Conservation (phyloP, 2,329 filamentous ascomycete genomes). For the Pezicula radicicola region DNA sequence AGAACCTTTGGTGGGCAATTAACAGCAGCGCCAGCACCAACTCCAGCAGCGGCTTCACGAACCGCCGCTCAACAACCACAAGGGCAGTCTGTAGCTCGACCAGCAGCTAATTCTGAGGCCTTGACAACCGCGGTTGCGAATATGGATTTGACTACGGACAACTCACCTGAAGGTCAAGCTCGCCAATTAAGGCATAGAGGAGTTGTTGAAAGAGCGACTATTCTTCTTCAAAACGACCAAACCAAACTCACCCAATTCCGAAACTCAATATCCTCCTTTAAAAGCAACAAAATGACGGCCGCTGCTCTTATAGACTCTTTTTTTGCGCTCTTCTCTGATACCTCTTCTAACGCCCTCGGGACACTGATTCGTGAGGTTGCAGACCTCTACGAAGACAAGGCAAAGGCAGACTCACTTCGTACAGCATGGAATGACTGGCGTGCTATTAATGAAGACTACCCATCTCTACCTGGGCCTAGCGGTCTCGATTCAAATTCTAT, state of each 20-base stretch:
- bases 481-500: conserved; percentile 56
- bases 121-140: conserved; percentile 40
- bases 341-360: conserved; percentile 75
- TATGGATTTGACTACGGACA: conserved; percentile 43
- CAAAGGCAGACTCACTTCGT: conserved; percentile 69
- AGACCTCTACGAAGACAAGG: conserved; percentile 83
- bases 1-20: conserved; percentile 85
- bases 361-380: conserved; percentile 89
- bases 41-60: conserved; percentile 32
- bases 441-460: conserved; percentile 94
- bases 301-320: conserved; percentile 81
- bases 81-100: conserved; percentile 11
- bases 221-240: conserved; percentile 74
- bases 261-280: conserved; percentile 74
- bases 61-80: conserved; percentile 8
- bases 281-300: conserved; percentile 65
- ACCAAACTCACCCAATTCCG: conserved; percentile 78
- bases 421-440: conserved; percentile 95
- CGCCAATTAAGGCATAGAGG: conserved; percentile 76
- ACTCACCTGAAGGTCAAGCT: conserved; percentile 77
- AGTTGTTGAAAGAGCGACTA: conserved; percentile 81
- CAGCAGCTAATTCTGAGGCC: conserved; percentile 17
- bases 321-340: conserved; percentile 79
- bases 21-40: conserved; percentile 44
- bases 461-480: conserved; percentile 74